A percentile compares a stretch with the other conserved stretches of the same genome.
phyloP scores from a whole-genome alignment of 345 rosid species.

The Hibiscus syriacus region DNA sequence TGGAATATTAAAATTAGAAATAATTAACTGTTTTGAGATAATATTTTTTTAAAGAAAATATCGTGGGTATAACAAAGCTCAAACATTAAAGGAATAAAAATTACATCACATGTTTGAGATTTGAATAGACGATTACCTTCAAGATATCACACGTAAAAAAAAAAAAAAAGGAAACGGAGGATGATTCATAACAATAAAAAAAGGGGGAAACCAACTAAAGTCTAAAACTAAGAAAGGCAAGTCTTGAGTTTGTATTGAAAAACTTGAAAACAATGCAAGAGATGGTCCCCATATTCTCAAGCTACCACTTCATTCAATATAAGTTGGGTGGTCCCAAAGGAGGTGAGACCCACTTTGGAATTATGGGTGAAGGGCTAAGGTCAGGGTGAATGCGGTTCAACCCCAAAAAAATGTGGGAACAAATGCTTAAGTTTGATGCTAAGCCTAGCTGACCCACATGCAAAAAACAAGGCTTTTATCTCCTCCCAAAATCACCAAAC shows the following conservation, averaged over 20 bases:
- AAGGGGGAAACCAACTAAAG: neutral
- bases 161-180: too few relatives aligned
- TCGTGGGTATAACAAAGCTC: too few relatives aligned
- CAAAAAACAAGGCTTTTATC: slow-evolving; percentile 1
- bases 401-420: neutral
- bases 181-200: too few relatives aligned
- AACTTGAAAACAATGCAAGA: neutral
- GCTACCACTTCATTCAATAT: neutral
- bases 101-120: too few relatives aligned
- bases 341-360: slow-evolving; percentile 14
- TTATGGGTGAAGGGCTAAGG: neutral
- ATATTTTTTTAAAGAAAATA: too few relatives aligned
- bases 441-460: slow-evolving; percentile 18
- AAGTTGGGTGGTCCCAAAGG: slow-evolving; percentile 23
- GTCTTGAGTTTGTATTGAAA: neutral
- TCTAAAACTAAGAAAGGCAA: neutral
- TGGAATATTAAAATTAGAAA: too few relatives aligned
- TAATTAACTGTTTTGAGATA: too few relatives aligned
- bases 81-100: too few relatives aligned
- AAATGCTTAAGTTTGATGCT: slow-evolving; percentile 8
- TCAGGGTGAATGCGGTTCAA: neutral
- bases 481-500: too few relatives aligned
- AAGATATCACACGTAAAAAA: too few relatives aligned
- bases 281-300: slow-evolving; percentile 19
- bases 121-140: too few relatives aligned